phyloP scores from a whole-genome alignment of 2,329 filamentous ascomycete genomes.

The Ramularia collo-cygni region DNA sequence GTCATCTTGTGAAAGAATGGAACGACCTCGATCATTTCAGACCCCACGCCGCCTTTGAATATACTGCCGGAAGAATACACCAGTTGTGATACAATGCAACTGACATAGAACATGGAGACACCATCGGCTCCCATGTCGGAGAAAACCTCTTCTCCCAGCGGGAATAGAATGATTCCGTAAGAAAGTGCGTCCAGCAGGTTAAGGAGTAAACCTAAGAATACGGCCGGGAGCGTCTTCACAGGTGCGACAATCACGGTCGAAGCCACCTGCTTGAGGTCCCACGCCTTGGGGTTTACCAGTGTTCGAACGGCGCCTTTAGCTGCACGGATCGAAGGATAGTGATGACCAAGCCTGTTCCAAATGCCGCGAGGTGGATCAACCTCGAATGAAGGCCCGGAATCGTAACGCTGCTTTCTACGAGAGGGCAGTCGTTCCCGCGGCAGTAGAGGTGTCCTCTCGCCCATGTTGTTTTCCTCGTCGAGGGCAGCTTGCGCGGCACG shows the following conservation, averaged over 20 bases:
- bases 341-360: constrained; percentile 26
- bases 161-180: constrained; percentile 87
- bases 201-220: constrained; percentile 78
- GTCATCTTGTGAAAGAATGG: constrained; percentile 99
- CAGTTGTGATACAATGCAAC: constrained; percentile 88
- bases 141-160: constrained; percentile 80
- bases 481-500: constrained; percentile 16
- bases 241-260: constrained; percentile 59
- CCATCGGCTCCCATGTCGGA: constrained; percentile 80
- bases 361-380: constrained; percentile 16
- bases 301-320: constrained; percentile 27
- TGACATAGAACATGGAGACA: constrained; percentile 98
- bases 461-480: constrained; percentile 18
- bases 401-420: constrained; percentile 18
- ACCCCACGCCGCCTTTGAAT: constrained; percentile 86
- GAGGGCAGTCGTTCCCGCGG: constrained; percentile 22
- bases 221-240: constrained; percentile 68
- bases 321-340: constrained; percentile 22
- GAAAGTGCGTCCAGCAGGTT: constrained; percentile 93
- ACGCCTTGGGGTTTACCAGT: constrained; percentile 57
- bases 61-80: constrained; percentile 84
- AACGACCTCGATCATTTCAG: constrained; percentile 97
- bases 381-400: constrained; percentile 22
- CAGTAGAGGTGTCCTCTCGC: constrained; percentile 33
- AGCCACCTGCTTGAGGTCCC: constrained; percentile 63